Evolutionary conservation across 2,329 filamentous ascomycete species (phyloP).

Genomic region (Mycogone perniciosa): DNA sequence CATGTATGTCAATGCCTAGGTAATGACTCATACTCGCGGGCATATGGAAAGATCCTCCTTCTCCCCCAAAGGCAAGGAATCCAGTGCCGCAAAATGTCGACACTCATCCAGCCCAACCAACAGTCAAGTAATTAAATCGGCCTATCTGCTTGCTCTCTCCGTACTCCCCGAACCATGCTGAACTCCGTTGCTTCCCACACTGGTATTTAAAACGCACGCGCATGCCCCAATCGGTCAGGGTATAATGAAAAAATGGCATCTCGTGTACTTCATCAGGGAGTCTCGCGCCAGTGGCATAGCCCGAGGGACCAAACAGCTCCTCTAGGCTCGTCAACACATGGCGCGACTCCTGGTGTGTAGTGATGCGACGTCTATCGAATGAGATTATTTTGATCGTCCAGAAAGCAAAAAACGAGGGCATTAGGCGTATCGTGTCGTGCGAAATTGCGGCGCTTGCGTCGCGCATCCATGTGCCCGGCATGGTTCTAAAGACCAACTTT

Average conservation of each 20-base stretch:
- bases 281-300: background rate
- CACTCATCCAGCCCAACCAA: background rate
- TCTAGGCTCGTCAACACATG: background rate
- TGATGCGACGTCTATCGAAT: constrained; percentile 9
- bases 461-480: background rate
- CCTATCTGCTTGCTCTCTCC: background rate
- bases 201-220: constrained; percentile 13
- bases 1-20: constrained; percentile 15
- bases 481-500: background rate
- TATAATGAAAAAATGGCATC: constrained; percentile 4
- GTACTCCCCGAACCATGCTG: background rate
- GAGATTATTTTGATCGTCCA: constrained; percentile 3
- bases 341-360: background rate
- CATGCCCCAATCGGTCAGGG: constrained; percentile 1
- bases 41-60: background rate
- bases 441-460: background rate
- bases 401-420: background rate
- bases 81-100: background rate
- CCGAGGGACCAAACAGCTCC: background rate
- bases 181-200: constrained; percentile 8
- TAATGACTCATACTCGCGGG: constrained; percentile 6
- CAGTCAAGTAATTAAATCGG: background rate
- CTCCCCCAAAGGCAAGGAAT: background rate
- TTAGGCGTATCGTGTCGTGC: constrained; percentile 1
- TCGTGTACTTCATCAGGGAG: constrained; percentile 12